Percentiles rank a stretch among this genome's conserved stretches.
These are phyloP conservation scores for Trichophyton mentagrophytes DNA, from an alignment of 2,329 filamentous ascomycete genomes.

Conservation along the genomic window DNA sequence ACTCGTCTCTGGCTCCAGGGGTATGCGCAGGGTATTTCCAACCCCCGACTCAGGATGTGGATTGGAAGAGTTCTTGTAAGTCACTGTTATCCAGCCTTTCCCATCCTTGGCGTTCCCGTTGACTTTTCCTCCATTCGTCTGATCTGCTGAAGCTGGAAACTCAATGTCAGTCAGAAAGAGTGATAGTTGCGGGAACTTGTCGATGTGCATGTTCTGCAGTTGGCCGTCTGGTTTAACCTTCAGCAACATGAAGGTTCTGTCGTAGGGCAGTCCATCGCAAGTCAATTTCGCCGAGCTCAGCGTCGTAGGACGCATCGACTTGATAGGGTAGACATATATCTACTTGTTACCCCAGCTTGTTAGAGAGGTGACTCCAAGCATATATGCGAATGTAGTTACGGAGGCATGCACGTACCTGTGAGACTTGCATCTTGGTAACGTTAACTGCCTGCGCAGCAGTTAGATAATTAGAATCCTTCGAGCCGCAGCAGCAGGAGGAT, in stretches of 20 bases:
- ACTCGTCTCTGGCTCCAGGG: constrained; percentile 41
- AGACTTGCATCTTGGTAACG: background rate
- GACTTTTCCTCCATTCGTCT: constrained; percentile 16
- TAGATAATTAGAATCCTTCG: background rate
- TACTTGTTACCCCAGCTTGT: constrained; percentile 18
- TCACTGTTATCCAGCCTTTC: constrained; percentile 25
- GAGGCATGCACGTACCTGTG: background rate
- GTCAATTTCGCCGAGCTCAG: constrained; percentile 44
- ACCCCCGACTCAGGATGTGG: background rate
- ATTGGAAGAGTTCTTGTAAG: constrained; percentile 21
- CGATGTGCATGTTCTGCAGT: constrained; percentile 48
- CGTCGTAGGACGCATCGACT: constrained; percentile 52
- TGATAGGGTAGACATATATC: constrained; percentile 64
- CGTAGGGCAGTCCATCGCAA: constrained; percentile 50
- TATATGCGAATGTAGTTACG: background rate
- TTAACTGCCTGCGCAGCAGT: background rate
- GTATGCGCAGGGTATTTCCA: constrained; percentile 40
- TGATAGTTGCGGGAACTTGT: constrained; percentile 45
- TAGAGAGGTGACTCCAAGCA: background rate
- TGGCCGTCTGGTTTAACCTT: constrained; percentile 31
- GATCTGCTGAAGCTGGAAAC: constrained; percentile 13
- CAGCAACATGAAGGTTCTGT: constrained; percentile 59
- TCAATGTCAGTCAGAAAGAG: constrained; percentile 51
- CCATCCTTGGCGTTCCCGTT: background rate
- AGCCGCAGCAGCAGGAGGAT: background rate